These are phyloP conservation scores for Erucastrum elatum DNA, from an alignment of 345 rosid genomes.

Conservation along the genomic window DNA sequence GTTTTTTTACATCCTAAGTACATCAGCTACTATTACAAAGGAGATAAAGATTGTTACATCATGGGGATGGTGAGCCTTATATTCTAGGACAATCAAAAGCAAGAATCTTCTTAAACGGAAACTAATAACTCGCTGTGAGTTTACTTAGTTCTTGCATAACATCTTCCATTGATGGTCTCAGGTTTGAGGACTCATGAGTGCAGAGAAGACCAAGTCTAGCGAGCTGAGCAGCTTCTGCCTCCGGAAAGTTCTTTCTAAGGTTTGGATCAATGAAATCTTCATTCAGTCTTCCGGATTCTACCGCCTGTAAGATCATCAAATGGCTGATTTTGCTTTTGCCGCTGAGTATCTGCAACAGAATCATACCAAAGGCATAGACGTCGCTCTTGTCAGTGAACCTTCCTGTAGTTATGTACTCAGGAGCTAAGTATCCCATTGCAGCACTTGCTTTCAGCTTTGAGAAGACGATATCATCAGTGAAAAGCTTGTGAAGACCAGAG, in stretches of 20 bases:
- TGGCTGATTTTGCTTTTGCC: conserved; percentile 69
- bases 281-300: conserved; percentile 49
- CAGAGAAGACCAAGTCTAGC: conserved; percentile 65
- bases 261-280: conserved; percentile 68
- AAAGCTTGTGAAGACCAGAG: conserved; percentile 88
- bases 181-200: conserved; percentile 66
- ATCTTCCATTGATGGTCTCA: conserved; percentile 69
- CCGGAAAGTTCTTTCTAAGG: conserved; percentile 59
- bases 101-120: conserved; percentile 3
- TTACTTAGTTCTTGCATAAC: conserved; percentile 63
- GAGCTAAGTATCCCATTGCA: conserved; percentile 98
- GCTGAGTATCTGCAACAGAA: conserved; percentile 71
- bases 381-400: conserved; percentile 91
- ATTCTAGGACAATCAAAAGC: conserved; percentile 38
- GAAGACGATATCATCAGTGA: conserved; percentile 84
- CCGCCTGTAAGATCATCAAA: conserved; percentile 46
- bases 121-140: conserved; percentile 38
- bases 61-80: conserved; percentile 9
- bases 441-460: conserved; percentile 92
- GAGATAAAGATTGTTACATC: conserved; percentile 26
- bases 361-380: conserved; percentile 81
- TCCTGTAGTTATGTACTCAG: conserved; percentile 90
- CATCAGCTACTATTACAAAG: conserved; percentile 36
- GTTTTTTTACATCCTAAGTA: conserved; percentile 35
- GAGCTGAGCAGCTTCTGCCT: conserved; percentile 61